Base-by-base conservation (phyloP, 371 early-diverging fungal genomes). In the Mortierella sp. region DNA sequence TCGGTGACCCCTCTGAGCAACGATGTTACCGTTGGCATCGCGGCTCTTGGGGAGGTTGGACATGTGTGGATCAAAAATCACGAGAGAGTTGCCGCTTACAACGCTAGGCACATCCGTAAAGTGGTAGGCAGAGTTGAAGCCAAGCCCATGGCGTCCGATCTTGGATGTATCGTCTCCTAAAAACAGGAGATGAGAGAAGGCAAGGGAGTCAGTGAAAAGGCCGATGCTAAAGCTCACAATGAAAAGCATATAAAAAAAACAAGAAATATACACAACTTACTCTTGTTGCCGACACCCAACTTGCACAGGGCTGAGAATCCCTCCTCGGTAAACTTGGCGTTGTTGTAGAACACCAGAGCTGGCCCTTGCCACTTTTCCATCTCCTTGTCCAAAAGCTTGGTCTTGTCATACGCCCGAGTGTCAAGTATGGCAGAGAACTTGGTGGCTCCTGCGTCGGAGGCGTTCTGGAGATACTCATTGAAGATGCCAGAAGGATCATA, bases 311-410 rank as follows among this genome's bases (percentile, higher is more conserved):
- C 85, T 6, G 64, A 1, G 53, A 88, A 86, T 69, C 82, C 87
- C 0, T 46, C 26, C 26, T 75, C 51, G 11, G 59, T 71, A 43
- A 88, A 88, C 80, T 80, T 73, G 13, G 78, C 82, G 46, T 88
- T 67, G 55, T 88, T 88, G 70, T 78, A 88, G 3, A 88, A 75
- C 10, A 88, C 37, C 0, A 88, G 53, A 4, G 88, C 88, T 3
- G 88, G 88, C 5, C 88, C 88, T 69, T 88, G 88, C 78, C 88
- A 89, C 1, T 26, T 75, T 11, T 16, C 67, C 88, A 88, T 85
- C 34, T 76, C 72, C 5, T 72, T 21, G 11, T 69, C 69, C 44
- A 89, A 37, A 3, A 82, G 26, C 28, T 64, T 69, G 1, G 69
- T 40, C n/a, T 31, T 73, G 4, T 43, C 55, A 54, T 59, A 77